Evolutionary conservation across 108 stramenopile species (phyloP).

Genomic region (Fistulifera pelliculosa): DNA sequence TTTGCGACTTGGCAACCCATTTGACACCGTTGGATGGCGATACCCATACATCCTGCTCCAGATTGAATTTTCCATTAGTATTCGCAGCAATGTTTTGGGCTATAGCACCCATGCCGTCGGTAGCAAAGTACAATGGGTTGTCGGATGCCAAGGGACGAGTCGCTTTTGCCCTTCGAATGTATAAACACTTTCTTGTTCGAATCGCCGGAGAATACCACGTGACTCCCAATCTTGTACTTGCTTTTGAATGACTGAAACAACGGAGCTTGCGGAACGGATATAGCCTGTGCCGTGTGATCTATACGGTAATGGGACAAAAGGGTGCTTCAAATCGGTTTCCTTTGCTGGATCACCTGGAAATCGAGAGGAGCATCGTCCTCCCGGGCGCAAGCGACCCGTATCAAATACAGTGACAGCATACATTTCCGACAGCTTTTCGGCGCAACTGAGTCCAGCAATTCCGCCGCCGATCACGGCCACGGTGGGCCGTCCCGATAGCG

Average conservation of each 20-base stretch:
- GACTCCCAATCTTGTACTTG: constrained; percentile 62
- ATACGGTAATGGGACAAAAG: constrained; percentile 11
- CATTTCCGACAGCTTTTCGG: constrained; percentile 15
- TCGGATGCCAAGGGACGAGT: background rate
- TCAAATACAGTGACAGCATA: constrained; percentile 48
- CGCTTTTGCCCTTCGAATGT: constrained; percentile 8
- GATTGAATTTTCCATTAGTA: constrained; percentile 12
- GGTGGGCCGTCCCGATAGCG: constrained; percentile 14
- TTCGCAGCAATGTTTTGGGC: constrained; percentile 31
- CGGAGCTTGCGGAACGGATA: constrained; percentile 21
- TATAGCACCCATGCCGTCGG: constrained; percentile 49
- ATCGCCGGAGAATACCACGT: constrained; percentile 31
- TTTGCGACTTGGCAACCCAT: constrained; percentile 19
- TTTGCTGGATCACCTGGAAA: constrained; percentile 33
- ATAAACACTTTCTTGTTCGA: constrained; percentile 36
- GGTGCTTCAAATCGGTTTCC: background rate
- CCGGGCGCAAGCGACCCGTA: constrained; percentile 72
- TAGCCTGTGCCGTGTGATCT: constrained; percentile 79
- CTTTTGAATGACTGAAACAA: constrained; percentile 24
- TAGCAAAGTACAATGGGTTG: constrained; percentile 44
- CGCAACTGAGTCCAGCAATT: constrained; percentile 69
- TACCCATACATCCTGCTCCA: constrained; percentile 79
- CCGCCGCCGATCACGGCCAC: constrained; percentile 79
- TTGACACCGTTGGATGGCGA: constrained; percentile 69
- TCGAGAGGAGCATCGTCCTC: constrained; percentile 63